Conservation (phyloP, 345 rosid genomes). For the Psidium guajava region DNA sequence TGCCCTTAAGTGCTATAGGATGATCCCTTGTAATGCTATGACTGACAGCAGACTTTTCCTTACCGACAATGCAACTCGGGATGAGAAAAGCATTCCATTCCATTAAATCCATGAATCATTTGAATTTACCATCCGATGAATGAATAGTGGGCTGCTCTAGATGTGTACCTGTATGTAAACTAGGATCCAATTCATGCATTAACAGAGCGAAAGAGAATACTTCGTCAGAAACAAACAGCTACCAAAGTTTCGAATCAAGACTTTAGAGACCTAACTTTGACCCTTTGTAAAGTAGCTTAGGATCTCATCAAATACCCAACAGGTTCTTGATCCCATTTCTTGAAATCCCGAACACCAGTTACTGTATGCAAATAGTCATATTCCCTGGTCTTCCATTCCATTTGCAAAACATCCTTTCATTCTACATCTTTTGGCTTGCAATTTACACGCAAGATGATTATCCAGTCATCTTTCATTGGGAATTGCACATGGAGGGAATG, state of each 20-base stretch:
- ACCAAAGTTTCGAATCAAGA: neutral
- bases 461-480: neutral
- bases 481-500: neutral
- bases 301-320: too few species aligned
- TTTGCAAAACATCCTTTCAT: neutral
- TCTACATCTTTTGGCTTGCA: neutral
- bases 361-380: neutral
- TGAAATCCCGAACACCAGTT: neutral
- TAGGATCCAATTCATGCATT: neutral
- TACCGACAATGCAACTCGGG: conserved; percentile 1
- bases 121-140: neutral
- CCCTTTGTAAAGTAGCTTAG: neutral
- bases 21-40: conserved; percentile 77
- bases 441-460: neutral
- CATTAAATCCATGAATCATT: neutral
- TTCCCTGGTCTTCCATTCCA: neutral
- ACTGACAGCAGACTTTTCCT: conserved; percentile 80
- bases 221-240: neutral
- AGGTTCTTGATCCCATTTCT: neutral
- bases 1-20: conserved; percentile 20
- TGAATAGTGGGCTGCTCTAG: neutral
- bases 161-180: neutral
- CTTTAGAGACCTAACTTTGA: neutral
- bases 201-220: neutral
- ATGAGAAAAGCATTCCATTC: neutral